Base-by-base conservation (phyloP, 2,329 filamentous ascomycete genomes). In the Aspergillus ibericus region DNA sequence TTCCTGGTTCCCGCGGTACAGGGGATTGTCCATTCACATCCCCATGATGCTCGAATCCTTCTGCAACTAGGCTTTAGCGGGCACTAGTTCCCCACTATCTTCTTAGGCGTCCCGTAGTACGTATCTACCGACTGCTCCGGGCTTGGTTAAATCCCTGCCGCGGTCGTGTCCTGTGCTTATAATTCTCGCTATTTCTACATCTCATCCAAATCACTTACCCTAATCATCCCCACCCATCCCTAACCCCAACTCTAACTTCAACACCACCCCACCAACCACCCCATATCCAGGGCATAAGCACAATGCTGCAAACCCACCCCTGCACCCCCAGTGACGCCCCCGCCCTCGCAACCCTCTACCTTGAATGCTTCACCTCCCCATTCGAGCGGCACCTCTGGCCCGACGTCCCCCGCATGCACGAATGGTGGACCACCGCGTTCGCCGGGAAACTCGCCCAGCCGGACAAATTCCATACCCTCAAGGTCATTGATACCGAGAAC, bases 341-440 rank as follows among this genome's bases (percentile, higher is more conserved):
- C 9, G 27, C 44, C 4, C 51, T 71, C 3, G 56, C 67, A 0
- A 52, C 63, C 27, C 38, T 68, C 34, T 70, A 70, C 63, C 51
- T 63, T n/a, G 55, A 60, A 50, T 57, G 64, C 44, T 72, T 72
- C 66, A 59, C 53, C 12, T 58, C 63, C 27, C 20, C 54, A 22
- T 59, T 66, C 56, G 66, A 67, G 58, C 56, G 22, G 15, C 58
- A 60, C 15, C 59, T 71, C 59, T 70, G 70, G 49, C 70, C 70
- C 3, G 56, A 34, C 9, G 64, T 60, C 12, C 63, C 64, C 13
- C 67, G 69, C 5, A 66, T 70, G 5, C 60, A 58, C 15, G 42
- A 35, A 7, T 72, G 65, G 64, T 62, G 63, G 49, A 55, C 53
- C 10, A 25, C 48, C 4, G 48, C 46, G 3, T 51, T 69, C 9